Evolutionary conservation across 2,329 filamentous ascomycete species (phyloP).

Genomic region (Fonsecaea monophora): DNA sequence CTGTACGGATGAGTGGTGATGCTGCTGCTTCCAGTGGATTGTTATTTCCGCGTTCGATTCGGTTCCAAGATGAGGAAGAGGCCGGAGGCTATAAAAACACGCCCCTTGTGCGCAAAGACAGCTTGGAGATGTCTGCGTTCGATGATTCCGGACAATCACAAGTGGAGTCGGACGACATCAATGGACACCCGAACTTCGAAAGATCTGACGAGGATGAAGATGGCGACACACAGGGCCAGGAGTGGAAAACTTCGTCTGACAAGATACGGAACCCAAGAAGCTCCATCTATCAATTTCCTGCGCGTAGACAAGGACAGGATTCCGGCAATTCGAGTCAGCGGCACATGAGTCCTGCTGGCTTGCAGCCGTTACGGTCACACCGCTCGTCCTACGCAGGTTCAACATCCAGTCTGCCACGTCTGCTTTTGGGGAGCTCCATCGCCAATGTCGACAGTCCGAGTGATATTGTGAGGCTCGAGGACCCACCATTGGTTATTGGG

Average conservation of each 20-base stretch:
- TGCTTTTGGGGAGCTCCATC: slow-evolving; percentile 15
- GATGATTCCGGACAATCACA: neutral
- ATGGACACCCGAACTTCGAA: neutral
- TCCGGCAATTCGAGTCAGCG: slow-evolving; percentile 6
- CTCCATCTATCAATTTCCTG: slow-evolving; percentile 14
- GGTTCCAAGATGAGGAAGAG: slow-evolving; percentile 13
- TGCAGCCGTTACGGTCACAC: neutral
- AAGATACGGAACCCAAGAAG: slow-evolving; percentile 1
- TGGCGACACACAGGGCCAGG: neutral
- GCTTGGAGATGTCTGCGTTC: slow-evolving; percentile 13
- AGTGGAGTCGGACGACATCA: neutral
- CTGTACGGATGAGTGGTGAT: neutral
- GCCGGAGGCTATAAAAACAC: neutral
- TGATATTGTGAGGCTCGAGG: slow-evolving; percentile 40
- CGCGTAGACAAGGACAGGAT: neutral
- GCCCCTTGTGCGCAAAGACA: neutral
- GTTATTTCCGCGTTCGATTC: slow-evolving; percentile 5
- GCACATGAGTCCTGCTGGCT: neutral
- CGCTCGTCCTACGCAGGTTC: slow-evolving; percentile 12
- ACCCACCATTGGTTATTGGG: slow-evolving; percentile 72
- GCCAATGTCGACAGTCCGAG: neutral
- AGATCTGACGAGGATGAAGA: neutral
- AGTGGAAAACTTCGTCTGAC: neutral
- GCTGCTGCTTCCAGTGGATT: neutral
- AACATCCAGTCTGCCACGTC: slow-evolving; percentile 14